Conservation (phyloP, 2,329 filamentous ascomycete genomes). For the Hymenoscyphus albidus region DNA sequence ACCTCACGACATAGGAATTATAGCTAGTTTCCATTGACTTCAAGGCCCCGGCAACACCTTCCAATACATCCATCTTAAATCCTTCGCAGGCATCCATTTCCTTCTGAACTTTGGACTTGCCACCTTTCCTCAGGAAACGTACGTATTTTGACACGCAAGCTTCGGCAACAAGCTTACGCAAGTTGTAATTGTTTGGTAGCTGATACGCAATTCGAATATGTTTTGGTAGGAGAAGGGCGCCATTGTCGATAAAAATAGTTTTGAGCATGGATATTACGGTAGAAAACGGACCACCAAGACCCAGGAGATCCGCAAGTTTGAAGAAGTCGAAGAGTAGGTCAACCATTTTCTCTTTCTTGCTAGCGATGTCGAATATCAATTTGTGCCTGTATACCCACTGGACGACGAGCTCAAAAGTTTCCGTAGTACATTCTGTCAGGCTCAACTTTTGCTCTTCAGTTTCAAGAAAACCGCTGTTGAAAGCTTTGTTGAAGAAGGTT, state of each 20-base stretch:
- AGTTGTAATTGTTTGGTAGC: not conserved
- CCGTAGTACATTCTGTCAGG: not conserved
- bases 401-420: not conserved
- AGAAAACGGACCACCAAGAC: not conserved
- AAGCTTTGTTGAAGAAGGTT: not conserved
- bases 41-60: not conserved
- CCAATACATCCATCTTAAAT: not conserved
- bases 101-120: not conserved
- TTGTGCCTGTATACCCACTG: not conserved
- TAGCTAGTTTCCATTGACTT: not conserved
- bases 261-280: not conserved
- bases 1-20: no score
- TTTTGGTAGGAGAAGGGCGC: not conserved
- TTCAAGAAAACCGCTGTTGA: not conserved
- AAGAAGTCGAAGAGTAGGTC: not conserved
- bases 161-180: not conserved
- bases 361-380: no score
- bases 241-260: not conserved
- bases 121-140: not conserved
- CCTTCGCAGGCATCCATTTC: not conserved
- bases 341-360: not conserved
- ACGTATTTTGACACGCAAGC: not conserved
- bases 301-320: not conserved
- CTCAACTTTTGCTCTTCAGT: not conserved
- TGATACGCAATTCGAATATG: not conserved